A percentile compares a stretch with the other conserved stretches of the same genome.
Evolutionary conservation across 805 yeast genomes (phyloP).

Genomic region (Pichia heedii): DNA sequence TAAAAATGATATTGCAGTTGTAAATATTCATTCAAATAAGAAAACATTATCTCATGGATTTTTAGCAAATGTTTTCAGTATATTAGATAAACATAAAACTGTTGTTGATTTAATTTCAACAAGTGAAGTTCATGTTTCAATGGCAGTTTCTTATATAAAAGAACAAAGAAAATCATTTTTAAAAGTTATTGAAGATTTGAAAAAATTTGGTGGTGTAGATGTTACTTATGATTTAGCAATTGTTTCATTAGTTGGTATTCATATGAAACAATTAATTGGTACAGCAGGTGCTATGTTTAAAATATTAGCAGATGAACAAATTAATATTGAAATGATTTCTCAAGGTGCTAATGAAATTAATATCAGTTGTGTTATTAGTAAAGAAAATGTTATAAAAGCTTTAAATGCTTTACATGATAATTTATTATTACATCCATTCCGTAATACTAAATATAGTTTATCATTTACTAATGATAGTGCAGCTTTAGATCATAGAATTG

Average conservation of each 20-base stretch:
- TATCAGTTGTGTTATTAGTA: conserved; percentile 83
- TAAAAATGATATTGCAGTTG: conserved; percentile 82
- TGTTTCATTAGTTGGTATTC: conserved; percentile 90
- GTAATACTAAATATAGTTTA: conserved; percentile 12
- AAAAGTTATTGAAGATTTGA: conserved; percentile 69
- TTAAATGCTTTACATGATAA: conserved; percentile 76
- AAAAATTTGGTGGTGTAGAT: conserved; percentile 80
- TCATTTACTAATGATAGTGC: conserved; percentile 16
- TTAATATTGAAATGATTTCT: conserved; percentile 95
- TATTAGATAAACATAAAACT: conserved; percentile 70
- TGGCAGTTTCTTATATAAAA: conserved; percentile 85
- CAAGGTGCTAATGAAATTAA: conserved; percentile 99
- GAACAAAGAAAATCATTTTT: conserved; percentile 46
- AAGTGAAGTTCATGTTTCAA: conserved; percentile 95
- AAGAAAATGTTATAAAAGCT: conserved; percentile 75
- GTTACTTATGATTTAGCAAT: conserved; percentile 82
- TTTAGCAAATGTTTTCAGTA: conserved; percentile 80
- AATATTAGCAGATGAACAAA: conserved; percentile 80
- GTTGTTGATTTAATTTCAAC: conserved; percentile 96
- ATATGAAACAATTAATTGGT: conserved; percentile 94
- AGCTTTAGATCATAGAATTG: conserved; percentile 37
- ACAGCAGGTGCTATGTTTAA: conserved; percentile 97
- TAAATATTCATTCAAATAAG: conserved; percentile 89
- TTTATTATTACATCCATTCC: conserved; percentile 42
- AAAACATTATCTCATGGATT: conserved; percentile 92